A percentile compares a stretch with the other conserved stretches of the same genome.
Evolutionary conservation across 129 eudicot species (phyloP).

Genomic region (Cynara cardunculus): DNA sequence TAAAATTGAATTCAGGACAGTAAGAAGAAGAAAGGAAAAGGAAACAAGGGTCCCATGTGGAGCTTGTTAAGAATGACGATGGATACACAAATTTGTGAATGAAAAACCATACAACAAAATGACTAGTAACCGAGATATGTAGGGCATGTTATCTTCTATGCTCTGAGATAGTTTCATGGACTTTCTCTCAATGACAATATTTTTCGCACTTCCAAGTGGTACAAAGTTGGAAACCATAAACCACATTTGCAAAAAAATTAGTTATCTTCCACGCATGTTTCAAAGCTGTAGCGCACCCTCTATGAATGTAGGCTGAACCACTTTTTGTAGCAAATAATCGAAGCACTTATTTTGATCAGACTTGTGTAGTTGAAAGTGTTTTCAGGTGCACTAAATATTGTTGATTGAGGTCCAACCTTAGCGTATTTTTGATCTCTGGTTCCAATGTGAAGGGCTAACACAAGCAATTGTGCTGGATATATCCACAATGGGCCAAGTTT

Average conservation of each 20-base stretch:
- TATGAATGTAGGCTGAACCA: neutral
- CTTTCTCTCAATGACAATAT: too few relatives aligned
- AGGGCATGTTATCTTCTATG: too few relatives aligned
- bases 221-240: neutral
- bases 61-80: neutral
- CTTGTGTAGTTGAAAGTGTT: neutral
- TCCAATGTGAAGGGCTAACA: neutral
- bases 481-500: neutral
- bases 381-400: neutral
- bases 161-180: too few relatives aligned
- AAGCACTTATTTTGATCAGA: neutral
- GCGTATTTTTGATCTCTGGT: neutral
- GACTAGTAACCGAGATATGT: too few relatives aligned
- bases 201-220: too few relatives aligned
- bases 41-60: neutral
- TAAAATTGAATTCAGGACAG: neutral
- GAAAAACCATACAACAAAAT: neutral
- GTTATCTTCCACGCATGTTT: neutral
- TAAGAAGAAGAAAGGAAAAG: neutral
- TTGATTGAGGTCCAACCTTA: neutral
- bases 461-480: neutral
- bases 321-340: neutral
- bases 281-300: neutral
- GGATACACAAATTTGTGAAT: neutral
- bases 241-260: neutral